Evolutionary conservation across 768 basidiomycete genomes (phyloP), one percentile per base, ranked within the genome.

Genomic region (button mushroom (Agaricus bisporus)): DNA sequence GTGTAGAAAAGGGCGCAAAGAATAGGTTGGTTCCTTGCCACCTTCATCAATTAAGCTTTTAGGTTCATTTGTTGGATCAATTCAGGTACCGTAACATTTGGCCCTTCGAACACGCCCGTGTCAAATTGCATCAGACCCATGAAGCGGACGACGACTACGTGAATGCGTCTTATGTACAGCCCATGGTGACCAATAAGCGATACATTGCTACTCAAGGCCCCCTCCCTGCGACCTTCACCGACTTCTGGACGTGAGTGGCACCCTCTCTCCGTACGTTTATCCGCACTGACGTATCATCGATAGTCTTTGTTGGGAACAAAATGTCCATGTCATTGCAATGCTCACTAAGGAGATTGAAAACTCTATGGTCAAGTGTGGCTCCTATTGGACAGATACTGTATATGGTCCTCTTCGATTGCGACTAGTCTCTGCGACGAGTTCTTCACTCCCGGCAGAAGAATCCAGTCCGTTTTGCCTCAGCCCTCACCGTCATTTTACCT

Each of bases 131-230:
- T 52, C 64, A 68, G 35, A 60, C 60, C 38, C 60, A 54, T 46
- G 59, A 61, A 28, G 55, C 67, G 17, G 80, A 83, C 29, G 80
- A 79, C 58, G 95, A 98, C 66, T 98, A 98, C 66, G 85, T 98
- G 67, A 98, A 98, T 64, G 95, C 95, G 9, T 95, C 92, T 26
- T 89, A 86, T 62, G 86, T 98, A 35, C 91, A 91, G 66, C 92
- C 95, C 2, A 70, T 91, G 17, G 86, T 86, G 2, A 95, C 95
- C 0, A 74, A 70, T 28, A 82, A 82, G 65, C 79, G 86, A 45
- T 98, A 95, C 63, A 97, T 98, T 54, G 95, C 95, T 3, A 97
- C 95, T 2, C 95, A 98, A 66, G 95, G 95, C 4, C 95, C 95
- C 4, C 71, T 98, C 8, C 87, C 87, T 9, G 82, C 88, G 25